A percentile compares a stretch with the other conserved stretches of the same genome.
Conservation (phyloP, 306 rosid genomes). For the Trichosanthes cucumerina region DNA sequence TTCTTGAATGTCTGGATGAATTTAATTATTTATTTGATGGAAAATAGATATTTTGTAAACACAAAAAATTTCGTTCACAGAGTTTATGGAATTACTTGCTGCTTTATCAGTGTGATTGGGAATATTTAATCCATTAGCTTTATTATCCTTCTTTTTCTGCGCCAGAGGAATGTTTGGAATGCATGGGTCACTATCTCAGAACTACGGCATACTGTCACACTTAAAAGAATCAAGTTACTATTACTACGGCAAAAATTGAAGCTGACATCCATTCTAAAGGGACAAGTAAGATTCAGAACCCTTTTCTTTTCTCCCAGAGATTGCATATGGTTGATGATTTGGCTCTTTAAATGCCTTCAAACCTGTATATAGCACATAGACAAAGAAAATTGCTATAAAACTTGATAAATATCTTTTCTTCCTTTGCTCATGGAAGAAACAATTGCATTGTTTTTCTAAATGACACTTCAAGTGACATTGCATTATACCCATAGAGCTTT, state of each 20-base stretch:
- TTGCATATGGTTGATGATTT: conserved; percentile 8
- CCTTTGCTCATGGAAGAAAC: neutral
- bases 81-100: neutral
- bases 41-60: neutral
- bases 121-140: conserved; percentile 15
- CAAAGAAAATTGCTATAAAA: neutral
- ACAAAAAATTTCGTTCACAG: neutral
- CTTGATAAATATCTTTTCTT: neutral
- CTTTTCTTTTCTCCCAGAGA: conserved; percentile 13
- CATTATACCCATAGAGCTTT: neutral
- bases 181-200: conserved; percentile 97
- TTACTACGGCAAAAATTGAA: conserved; percentile 87
- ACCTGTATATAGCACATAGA: neutral
- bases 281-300: conserved; percentile 66
- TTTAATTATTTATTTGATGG: neutral
- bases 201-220: conserved; percentile 91
- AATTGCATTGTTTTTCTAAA: neutral
- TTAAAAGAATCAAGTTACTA: conserved; percentile 86
- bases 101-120: conserved; percentile 10
- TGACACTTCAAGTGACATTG: neutral
- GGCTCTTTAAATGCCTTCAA: conserved; percentile 8
- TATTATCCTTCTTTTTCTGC: conserved; percentile 24
- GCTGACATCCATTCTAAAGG: conserved; percentile 83
- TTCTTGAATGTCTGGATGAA: neutral
- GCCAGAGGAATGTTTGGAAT: conserved; percentile 90